Conservation (phyloP, 495 filamentous ascomycete genomes). For the Astrothelium macrocarpum region DNA sequence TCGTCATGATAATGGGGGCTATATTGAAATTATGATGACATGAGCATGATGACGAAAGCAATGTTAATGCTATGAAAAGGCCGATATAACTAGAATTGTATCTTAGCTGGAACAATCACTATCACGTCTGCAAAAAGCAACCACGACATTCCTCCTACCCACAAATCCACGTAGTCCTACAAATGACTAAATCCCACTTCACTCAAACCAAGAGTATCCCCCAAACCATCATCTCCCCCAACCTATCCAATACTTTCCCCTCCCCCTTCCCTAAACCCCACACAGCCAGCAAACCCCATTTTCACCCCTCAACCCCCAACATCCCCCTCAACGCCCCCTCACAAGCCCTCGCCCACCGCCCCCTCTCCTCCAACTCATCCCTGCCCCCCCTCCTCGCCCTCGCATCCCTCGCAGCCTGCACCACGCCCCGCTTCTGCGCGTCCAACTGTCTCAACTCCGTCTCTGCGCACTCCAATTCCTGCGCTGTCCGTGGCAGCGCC, state of each 20-base stretch:
- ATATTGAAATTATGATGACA: too few relatives aligned
- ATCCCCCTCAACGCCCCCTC: conserved; percentile 59
- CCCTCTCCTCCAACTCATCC: conserved; percentile 74
- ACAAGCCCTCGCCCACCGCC: conserved; percentile 68
- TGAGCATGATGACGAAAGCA: too few relatives aligned
- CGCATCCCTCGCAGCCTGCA: conserved; percentile 67
- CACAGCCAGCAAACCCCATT: not conserved
- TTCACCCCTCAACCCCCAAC: conserved; percentile 36
- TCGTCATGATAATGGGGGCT: too few relatives aligned
- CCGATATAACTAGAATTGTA: too few relatives aligned
- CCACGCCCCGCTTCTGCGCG: conserved; percentile 54
- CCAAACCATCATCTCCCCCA: too few relatives aligned
- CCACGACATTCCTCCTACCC: too few relatives aligned
- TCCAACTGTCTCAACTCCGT: conserved; percentile 64
- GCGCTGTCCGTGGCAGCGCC: conserved; percentile 58
- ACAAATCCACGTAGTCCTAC: too few relatives aligned
- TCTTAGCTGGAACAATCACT: too few relatives aligned
- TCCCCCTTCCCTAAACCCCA: not conserved
- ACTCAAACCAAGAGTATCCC: too few relatives aligned
- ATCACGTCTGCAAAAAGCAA: too few relatives aligned
- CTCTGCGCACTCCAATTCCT: conserved; percentile 61
- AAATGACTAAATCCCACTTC: too few relatives aligned
- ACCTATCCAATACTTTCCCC: not conserved
- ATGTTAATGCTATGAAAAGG: too few relatives aligned
- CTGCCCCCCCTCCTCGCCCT: conserved; percentile 65